Conservation (phyloP, 2,329 filamentous ascomycete genomes). For the Fusarium ambrosium region DNA sequence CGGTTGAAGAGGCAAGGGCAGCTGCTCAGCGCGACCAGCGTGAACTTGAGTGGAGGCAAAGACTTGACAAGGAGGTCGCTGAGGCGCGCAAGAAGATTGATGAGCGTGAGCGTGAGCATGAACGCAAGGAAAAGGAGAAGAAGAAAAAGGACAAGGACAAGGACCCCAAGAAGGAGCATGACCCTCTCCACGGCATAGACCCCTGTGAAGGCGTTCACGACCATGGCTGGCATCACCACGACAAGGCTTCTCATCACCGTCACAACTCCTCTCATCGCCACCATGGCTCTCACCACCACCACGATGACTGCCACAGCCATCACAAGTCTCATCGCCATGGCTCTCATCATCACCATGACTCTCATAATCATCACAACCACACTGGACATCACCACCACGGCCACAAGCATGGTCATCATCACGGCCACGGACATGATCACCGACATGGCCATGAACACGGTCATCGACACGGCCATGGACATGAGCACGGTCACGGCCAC, state of each 20-base stretch:
- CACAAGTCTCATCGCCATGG: neutral
- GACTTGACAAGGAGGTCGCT: neutral
- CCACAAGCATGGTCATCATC: neutral
- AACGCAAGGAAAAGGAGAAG: conserved; percentile 7
- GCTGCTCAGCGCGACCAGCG: neutral
- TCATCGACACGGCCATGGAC: neutral
- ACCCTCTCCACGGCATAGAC: neutral
- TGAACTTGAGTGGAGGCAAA: neutral
- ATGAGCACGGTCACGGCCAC: conserved; percentile 6
- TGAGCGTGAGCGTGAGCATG: conserved; percentile 3
- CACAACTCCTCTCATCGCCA: neutral
- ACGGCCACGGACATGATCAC: neutral
- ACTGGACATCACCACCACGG: neutral
- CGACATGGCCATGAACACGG: neutral
- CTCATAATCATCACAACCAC: neutral
- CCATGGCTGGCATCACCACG: neutral
- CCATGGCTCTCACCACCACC: neutral
- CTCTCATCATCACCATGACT: neutral
- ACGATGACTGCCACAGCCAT: neutral
- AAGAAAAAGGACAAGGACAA: neutral
- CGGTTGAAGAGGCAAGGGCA: neutral
- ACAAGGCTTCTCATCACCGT: neutral
- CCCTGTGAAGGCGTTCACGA: neutral
- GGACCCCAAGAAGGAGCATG: conserved; percentile 11
- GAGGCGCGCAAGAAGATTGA: conserved; percentile 1